Conservation (phyloP, 2,329 filamentous ascomycete genomes). For the Sclerotinia glacialis region DNA sequence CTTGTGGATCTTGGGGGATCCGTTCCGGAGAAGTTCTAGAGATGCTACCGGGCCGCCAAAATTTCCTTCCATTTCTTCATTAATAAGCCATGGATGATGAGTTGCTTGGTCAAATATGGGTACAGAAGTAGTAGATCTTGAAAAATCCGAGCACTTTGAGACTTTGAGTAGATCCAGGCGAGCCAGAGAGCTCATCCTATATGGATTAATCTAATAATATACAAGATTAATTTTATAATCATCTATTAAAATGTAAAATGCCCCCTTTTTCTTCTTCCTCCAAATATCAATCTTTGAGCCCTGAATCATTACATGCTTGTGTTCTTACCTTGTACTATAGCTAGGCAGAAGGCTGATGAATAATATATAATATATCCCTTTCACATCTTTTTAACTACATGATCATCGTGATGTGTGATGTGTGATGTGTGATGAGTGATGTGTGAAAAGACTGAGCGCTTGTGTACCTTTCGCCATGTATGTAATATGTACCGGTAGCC, state of each 20-base stretch:
- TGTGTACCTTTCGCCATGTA: background rate
- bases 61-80: conserved; percentile 1
- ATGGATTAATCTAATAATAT: background rate
- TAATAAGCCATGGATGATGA: background rate
- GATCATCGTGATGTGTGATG: background rate
- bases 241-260: background rate
- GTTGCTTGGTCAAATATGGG: background rate
- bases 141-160: background rate
- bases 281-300: background rate
- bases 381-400: background rate
- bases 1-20: background rate
- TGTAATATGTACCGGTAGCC: no score
- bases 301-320: conserved; percentile 2
- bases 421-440: background rate
- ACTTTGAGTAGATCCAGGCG: background rate
- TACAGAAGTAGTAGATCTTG: conserved; percentile 1
- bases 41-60: conserved; percentile 8
- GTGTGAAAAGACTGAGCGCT: background rate
- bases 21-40: conserved; percentile 13
- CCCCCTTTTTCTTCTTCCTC: background rate
- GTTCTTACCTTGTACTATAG: background rate
- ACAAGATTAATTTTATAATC: background rate
- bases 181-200: background rate
- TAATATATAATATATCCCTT: background rate
- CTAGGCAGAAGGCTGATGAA: background rate